Evolutionary conservation across 1,284 basidiomycete species (phyloP).

Genomic region (Moniliophthora roreri): DNA sequence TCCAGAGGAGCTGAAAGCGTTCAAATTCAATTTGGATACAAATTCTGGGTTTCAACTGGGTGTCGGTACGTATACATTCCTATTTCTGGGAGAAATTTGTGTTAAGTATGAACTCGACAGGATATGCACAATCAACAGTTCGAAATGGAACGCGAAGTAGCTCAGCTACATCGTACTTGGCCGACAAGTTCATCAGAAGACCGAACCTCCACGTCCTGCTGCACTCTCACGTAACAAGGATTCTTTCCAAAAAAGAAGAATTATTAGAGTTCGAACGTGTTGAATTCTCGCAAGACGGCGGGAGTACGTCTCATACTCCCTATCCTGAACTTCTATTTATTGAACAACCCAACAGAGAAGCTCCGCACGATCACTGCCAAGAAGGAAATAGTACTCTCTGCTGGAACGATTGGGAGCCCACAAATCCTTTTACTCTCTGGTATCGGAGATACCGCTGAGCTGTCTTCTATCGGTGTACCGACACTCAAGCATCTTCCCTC

Average conservation of each 20-base stretch:
- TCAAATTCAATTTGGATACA: slow-evolving; percentile 31
- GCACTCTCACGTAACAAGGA: slow-evolving; percentile 6
- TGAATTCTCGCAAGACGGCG: background rate
- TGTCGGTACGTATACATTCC: slow-evolving; percentile 22
- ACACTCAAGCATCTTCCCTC: slow-evolving; percentile 4
- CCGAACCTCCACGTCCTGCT: slow-evolving; percentile 9
- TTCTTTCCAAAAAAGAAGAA: background rate
- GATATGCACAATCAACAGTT: slow-evolving; percentile 21
- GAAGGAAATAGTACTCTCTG: background rate
- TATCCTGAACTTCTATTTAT: background rate
- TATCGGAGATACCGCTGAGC: slow-evolving; percentile 7
- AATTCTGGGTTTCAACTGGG: slow-evolving; percentile 34
- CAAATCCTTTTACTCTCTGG: slow-evolving; percentile 10
- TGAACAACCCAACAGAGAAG: background rate
- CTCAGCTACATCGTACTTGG: slow-evolving; percentile 11
- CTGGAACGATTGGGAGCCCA: slow-evolving; percentile 5
- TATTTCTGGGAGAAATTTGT: background rate
- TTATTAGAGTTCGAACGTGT: background rate
- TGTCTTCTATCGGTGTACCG: slow-evolving; percentile 5
- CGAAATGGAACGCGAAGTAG: slow-evolving; percentile 8
- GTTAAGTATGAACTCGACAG: slow-evolving; percentile 1
- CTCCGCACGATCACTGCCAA: background rate
- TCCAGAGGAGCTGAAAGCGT: slow-evolving; percentile 15
- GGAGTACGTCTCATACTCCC: background rate
- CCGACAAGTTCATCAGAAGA: slow-evolving; percentile 2